Evolutionary conservation across 371 early-diverging fungal genomes (phyloP).

Genomic region (Lichtheimia ramosa): DNA sequence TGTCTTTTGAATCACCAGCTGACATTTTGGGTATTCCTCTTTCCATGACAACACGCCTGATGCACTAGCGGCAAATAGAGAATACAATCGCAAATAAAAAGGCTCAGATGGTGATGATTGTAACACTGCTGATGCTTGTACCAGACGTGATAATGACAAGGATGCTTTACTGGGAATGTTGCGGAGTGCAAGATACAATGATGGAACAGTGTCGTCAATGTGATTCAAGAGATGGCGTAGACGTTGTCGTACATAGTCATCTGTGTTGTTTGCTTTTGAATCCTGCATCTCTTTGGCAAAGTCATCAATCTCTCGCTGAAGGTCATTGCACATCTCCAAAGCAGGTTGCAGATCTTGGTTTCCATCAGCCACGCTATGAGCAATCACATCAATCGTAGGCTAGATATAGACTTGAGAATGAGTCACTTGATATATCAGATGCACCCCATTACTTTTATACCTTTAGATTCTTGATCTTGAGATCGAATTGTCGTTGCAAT

Average conservation of each 20-base stretch:
- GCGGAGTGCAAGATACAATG: slow-evolving; percentile 51
- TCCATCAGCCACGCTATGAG: slow-evolving; percentile 66
- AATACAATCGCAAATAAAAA: slow-evolving; percentile 58
- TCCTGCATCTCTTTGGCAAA: slow-evolving; percentile 42
- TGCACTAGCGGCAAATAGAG: slow-evolving; percentile 55
- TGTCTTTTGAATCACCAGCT: slow-evolving; percentile 16
- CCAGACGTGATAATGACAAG: slow-evolving; percentile 19
- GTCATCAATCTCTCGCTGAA: slow-evolving; percentile 56
- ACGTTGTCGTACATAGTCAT: slow-evolving; percentile 28
- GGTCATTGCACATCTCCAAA: slow-evolving; percentile 57
- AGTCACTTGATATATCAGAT: background rate
- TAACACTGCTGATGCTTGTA: slow-evolving; percentile 33
- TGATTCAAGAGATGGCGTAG: slow-evolving; percentile 48
- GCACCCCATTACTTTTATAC: slow-evolving; percentile 12
- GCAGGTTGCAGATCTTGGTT: slow-evolving; percentile 63
- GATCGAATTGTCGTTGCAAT: slow-evolving; percentile 43
- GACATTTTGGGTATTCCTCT: slow-evolving; percentile 63
- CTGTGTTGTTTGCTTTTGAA: slow-evolving; percentile 9
- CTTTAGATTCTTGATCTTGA: slow-evolving; percentile 47
- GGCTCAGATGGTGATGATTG: slow-evolving; percentile 9
- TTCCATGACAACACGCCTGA: slow-evolving; percentile 76
- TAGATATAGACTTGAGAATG: slow-evolving; percentile 11
- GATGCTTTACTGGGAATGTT: slow-evolving; percentile 21
- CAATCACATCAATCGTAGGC: slow-evolving; percentile 74
- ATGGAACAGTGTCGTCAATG: slow-evolving; percentile 70